A percentile compares a stretch with the other conserved stretches of the same genome.
phyloP scores from a whole-genome alignment of 2,329 filamentous ascomycete genomes.

The Beauveria rudraprayagi region DNA sequence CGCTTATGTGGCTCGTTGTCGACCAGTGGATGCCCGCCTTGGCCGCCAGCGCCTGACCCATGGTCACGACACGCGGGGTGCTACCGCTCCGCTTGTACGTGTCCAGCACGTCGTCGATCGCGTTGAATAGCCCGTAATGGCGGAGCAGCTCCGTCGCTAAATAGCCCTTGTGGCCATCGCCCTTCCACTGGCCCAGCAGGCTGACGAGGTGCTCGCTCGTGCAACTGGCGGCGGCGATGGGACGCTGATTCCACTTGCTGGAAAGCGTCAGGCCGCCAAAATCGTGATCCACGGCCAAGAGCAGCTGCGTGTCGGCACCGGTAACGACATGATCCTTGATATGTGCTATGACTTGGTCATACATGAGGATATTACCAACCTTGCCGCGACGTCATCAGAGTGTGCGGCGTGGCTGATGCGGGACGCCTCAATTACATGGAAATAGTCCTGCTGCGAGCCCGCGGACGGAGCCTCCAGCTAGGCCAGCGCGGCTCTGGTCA shows the following conservation, averaged over 20 bases:
- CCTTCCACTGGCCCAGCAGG: constrained; percentile 11
- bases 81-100: constrained; percentile 11
- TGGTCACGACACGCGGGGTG: constrained; percentile 10
- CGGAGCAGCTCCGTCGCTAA: constrained; percentile 14
- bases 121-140: constrained; percentile 14
- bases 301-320: constrained; percentile 18
- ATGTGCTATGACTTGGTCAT: constrained; percentile 18
- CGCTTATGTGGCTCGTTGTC: constrained; percentile 16
- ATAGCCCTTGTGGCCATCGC: constrained; percentile 14
- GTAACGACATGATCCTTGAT: constrained; percentile 16
- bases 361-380: constrained; percentile 19
- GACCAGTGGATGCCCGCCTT: constrained; percentile 17
- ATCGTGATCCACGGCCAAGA: constrained; percentile 20
- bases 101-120: constrained; percentile 11
- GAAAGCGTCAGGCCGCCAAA: constrained; percentile 18
- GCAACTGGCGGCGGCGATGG: constrained; percentile 13
- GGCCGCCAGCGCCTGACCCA: constrained; percentile 12
- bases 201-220: constrained; percentile 14
- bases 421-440: constrained; percentile 21
- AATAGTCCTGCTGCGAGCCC: constrained; percentile 13
- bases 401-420: constrained; percentile 19
- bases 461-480: constrained; percentile 14
- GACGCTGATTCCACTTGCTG: constrained; percentile 16
- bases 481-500: constrained; percentile 15
- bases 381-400: constrained; percentile 18